These are phyloP conservation scores for Debaryomyces nepalensis DNA, from an alignment of 1,139 yeast species.

Conservation along the genomic window DNA sequence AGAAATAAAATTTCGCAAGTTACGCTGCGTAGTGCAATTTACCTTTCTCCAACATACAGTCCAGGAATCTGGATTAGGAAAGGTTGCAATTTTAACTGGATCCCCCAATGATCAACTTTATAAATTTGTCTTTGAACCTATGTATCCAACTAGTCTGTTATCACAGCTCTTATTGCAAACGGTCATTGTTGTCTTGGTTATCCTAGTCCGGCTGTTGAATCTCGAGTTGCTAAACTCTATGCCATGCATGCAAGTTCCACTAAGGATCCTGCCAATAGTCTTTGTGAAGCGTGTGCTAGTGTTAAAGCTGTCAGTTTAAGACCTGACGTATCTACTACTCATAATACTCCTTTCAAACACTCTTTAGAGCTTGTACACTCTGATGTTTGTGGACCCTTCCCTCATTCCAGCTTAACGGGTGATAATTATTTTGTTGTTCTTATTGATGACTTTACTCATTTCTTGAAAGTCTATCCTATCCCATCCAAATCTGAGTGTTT, in stretches of 20 bases:
- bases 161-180: too few species aligned
- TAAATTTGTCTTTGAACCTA: neutral
- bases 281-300: neutral
- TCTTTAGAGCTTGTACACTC: slow-evolving; percentile 2
- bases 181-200: neutral
- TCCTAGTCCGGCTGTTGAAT: too few species aligned
- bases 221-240: too few species aligned
- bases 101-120: neutral
- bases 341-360: neutral
- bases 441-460: neutral
- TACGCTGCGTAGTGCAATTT: neutral
- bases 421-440: neutral
- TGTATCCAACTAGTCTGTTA: neutral
- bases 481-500: neutral
- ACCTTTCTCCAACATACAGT: neutral
- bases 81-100: neutral
- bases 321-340: neutral
- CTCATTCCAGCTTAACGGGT: neutral
- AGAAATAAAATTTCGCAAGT: neutral
- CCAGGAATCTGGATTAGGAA: neutral
- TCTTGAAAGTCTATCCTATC: neutral
- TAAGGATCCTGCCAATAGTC: too few species aligned
- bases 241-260: too few species aligned
- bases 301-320: neutral
- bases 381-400: neutral